Percentiles rank a stretch among this genome's conserved stretches.
These are phyloP conservation scores for Bruguiera hainesii DNA, from an alignment of 441 rosid species.

Conservation along the genomic window DNA sequence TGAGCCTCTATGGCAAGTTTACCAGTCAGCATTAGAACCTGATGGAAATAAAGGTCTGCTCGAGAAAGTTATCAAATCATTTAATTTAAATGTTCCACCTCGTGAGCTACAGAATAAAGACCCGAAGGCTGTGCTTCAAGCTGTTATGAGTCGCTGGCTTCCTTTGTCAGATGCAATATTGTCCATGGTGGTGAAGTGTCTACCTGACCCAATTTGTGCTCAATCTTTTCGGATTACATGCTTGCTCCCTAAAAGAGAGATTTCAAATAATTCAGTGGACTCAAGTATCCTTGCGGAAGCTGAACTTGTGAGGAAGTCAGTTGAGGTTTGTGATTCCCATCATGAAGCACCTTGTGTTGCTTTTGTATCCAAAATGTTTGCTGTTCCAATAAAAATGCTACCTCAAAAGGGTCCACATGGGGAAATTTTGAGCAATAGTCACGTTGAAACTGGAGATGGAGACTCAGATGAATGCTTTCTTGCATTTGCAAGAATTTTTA, in stretches of 20 bases:
- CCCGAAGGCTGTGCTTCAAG: constrained; percentile 73
- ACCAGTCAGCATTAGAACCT: constrained; percentile 67
- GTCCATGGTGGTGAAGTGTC: constrained; percentile 83
- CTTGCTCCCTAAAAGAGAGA: constrained; percentile 69
- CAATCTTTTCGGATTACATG: constrained; percentile 67
- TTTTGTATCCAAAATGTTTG: constrained; percentile 96
- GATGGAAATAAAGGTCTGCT: constrained; percentile 59
- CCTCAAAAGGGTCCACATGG: constrained; percentile 69
- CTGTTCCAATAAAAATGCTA: constrained; percentile 69
- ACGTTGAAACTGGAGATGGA: constrained; percentile 50
- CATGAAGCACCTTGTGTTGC: constrained; percentile 64
- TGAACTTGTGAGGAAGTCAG: constrained; percentile 66
- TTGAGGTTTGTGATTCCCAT: constrained; percentile 69
- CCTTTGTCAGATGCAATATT: constrained; percentile 84
- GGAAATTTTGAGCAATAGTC: constrained; percentile 49
- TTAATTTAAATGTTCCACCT: constrained; percentile 61
- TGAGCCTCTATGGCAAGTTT: constrained; percentile 89
- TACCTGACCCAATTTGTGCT: constrained; percentile 77
- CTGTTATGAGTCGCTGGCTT: constrained; percentile 93
- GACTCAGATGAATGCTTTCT: constrained; percentile 94
- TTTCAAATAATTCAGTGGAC: constrained; percentile 37
- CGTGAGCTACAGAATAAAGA: constrained; percentile 90
- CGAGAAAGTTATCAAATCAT: constrained; percentile 65
- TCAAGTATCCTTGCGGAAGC: constrained; percentile 56
- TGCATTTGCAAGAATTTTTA: constrained; percentile 92